phyloP scores from a whole-genome alignment of 2,329 filamentous ascomycete species.

The Aspergillus fumigatus region DNA sequence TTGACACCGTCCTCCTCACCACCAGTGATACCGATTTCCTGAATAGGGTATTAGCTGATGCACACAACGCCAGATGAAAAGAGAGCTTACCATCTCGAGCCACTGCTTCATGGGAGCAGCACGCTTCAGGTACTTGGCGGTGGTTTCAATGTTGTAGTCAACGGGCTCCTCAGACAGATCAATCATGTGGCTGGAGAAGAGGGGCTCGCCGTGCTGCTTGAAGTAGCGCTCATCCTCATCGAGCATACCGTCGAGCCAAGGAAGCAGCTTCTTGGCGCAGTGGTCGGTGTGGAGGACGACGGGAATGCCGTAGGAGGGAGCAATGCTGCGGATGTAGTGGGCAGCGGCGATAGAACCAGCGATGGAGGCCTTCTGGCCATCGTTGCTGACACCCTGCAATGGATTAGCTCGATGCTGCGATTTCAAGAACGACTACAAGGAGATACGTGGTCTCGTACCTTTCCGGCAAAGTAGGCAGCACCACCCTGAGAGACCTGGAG shows the following conservation, averaged over 20 bases:
- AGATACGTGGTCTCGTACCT: constrained; percentile 46
- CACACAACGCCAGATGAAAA: background rate
- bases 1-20: constrained; percentile 98
- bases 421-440: background rate
- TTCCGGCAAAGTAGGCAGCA: constrained; percentile 87
- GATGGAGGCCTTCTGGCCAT: constrained; percentile 82
- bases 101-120: constrained; percentile 96
- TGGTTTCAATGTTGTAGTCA: constrained; percentile 87
- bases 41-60: constrained; percentile 5
- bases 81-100: constrained; percentile 80
- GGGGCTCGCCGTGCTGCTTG: constrained; percentile 85
- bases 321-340: constrained; percentile 86
- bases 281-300: constrained; percentile 96
- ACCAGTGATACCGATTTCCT: constrained; percentile 89
- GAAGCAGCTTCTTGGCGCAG: constrained; percentile 98
- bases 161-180: constrained; percentile 91
- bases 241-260: constrained; percentile 94
- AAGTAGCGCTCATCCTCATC: constrained; percentile 93
- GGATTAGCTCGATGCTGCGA: constrained; percentile 1
- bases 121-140: constrained; percentile 87
- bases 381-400: constrained; percentile 67
- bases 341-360: constrained; percentile 82
- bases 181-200: constrained; percentile 98
- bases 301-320: constrained; percentile 81
- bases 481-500: constrained; percentile 92